phyloP scores from a whole-genome alignment of 2,329 filamentous ascomycete genomes.

The Cytospora mali region DNA sequence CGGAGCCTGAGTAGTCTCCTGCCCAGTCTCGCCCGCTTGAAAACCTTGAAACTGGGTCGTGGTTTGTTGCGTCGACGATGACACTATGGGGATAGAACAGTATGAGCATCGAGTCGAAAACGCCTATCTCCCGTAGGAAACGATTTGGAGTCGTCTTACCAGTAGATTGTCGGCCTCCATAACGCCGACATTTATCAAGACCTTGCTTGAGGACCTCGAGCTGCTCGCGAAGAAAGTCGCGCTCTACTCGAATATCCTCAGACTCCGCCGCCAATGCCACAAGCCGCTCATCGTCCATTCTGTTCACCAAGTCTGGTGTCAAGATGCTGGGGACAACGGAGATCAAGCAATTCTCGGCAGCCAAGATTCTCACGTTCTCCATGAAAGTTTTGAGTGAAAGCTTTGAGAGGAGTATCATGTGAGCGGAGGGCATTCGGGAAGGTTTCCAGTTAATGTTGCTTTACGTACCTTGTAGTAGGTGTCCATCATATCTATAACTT shows the following conservation, averaged over 20 bases:
- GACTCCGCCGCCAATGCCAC: constrained; percentile 38
- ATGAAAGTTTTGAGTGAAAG: constrained; percentile 48
- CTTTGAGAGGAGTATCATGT: constrained; percentile 31
- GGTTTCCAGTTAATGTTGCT: background rate
- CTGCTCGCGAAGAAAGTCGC: constrained; percentile 20
- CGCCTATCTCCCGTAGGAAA: background rate
- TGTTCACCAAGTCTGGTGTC: constrained; percentile 40
- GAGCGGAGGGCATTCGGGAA: background rate
- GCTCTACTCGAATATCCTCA: constrained; percentile 27
- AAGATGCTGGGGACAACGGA: constrained; percentile 45
- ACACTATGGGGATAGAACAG: background rate
- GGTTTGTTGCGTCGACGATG: background rate
- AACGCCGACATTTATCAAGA: constrained; percentile 12
- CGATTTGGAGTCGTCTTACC: background rate
- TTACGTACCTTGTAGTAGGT: background rate
- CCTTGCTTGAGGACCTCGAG: constrained; percentile 22
- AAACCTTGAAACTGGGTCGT: too few species aligned
- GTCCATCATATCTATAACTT: background rate
- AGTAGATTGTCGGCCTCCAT: background rate
- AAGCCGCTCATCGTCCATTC: constrained; percentile 39
- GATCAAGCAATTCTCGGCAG: constrained; percentile 52
- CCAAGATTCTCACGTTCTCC: constrained; percentile 52
- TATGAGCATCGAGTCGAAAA: background rate
- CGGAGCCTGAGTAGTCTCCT: too few species aligned
- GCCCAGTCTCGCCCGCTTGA: too few species aligned